These are phyloP conservation scores for Cercospora sesami DNA, from an alignment of 2,329 filamentous ascomycete genomes.

Conservation along the genomic window DNA sequence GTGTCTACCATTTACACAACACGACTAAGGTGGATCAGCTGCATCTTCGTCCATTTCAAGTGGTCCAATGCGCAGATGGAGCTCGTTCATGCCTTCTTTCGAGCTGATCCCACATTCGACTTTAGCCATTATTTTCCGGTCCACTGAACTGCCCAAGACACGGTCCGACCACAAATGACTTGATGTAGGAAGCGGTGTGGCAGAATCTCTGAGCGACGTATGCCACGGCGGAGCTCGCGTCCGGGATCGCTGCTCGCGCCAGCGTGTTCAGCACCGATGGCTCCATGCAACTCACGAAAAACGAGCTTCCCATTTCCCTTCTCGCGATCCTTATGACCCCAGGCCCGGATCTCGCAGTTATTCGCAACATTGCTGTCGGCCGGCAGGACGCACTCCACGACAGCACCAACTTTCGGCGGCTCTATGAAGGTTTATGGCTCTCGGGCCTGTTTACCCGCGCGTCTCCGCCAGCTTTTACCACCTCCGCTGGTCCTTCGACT, in stretches of 20 bases:
- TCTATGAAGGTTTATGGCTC: background rate
- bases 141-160: background rate
- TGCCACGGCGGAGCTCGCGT: background rate
- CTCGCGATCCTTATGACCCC: background rate
- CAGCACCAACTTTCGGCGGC: background rate
- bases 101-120: background rate
- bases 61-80: background rate
- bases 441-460: background rate
- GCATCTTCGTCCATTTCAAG: background rate
- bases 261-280: background rate
- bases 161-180: background rate
- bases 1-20: background rate
- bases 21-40: background rate
- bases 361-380: background rate
- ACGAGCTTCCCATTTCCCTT: background rate
- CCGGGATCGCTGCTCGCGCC: background rate
- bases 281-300: background rate
- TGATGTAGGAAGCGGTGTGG: background rate
- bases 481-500: background rate
- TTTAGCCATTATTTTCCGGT: background rate
- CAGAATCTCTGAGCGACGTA: background rate
- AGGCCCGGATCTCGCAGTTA: background rate
- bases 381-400: background rate
- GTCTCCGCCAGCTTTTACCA: background rate
- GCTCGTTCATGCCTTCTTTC: background rate